Evolutionary conservation across 23 red algal species (phyloP).

Genomic region (Gracilaria caudata): DNA sequence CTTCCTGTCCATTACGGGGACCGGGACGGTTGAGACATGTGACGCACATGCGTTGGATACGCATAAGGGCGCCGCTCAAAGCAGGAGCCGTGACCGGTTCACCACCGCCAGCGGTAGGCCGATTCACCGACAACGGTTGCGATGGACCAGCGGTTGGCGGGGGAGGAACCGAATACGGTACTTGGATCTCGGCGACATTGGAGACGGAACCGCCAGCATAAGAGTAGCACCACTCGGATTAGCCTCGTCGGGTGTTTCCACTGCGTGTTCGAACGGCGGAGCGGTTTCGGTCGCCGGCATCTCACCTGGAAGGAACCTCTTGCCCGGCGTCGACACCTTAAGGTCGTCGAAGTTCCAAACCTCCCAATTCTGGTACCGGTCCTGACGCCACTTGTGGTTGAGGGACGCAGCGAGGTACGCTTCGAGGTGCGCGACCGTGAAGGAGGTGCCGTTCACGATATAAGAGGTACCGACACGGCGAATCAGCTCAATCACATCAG

Average conservation of each 20-base stretch:
- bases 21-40: not conserved
- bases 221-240: not conserved
- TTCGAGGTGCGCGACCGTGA: not conserved
- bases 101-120: not conserved
- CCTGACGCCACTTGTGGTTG: not conserved
- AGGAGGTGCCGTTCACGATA: not conserved
- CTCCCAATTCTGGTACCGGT: not conserved
- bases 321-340: not conserved
- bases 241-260: not conserved
- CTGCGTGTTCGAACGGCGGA: not conserved
- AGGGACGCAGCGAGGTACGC: not conserved
- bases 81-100: not conserved
- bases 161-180: not conserved
- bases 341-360: not conserved
- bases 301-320: not conserved
- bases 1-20: not conserved
- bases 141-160: not conserved
- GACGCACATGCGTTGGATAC: not conserved
- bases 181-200: no score
- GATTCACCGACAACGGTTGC: not conserved
- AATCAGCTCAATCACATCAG: not conserved
- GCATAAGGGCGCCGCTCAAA: not conserved
- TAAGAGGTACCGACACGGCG: not conserved
- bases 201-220: not conserved
- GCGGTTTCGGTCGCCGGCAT: no score